Evolutionary conservation across 495 filamentous ascomycete genomes (phyloP), one percentile per base, ranked within the genome.

Genomic region (Trichoderma gamsii): DNA sequence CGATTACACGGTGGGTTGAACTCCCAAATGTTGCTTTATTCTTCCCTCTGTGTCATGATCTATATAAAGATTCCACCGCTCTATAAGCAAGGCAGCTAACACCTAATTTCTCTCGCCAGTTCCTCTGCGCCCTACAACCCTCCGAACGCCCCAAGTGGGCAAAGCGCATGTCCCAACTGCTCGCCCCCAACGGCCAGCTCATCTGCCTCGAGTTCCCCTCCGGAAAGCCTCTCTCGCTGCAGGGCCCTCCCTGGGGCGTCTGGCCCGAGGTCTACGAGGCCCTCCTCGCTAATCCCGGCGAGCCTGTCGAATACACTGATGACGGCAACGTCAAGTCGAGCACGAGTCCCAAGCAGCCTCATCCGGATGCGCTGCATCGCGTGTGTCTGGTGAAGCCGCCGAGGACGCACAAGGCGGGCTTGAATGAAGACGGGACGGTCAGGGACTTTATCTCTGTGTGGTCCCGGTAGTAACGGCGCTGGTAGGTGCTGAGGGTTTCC

Each of bases 121-220:
- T 95, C 77, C 86, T 95, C 70, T 93, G 84, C 73, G 91, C 91
- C n/a, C 81, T 96, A 16, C 83, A 84, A 6, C 87, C 86, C 13
- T 75, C 77, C 0, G 73, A 89, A 49, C 85, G 92, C 16, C 84
- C 89, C 4, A 72, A 77, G n/a, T 96, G 91, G 92, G 87, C 89
- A 12, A 78, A 81, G 15, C 82, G 88, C 27, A 86, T 90, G 78
- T 78, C 79, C 4, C 77, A 89, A 67, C 83, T 95, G 25, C 82
- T 94, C 38, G 78, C 83, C 65, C 82, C 83, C 7, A 77, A 79
- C 15, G 87, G 89, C 23, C 77, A 81, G 41, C 78, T 96, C 63
- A 83, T 95, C 52, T 95, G 92, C 72, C 78, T 95, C 64, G 92
- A 96, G 77, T 96, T 90, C 76, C 92, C 92, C 0, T 85, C 88